Percentiles rank a stretch among this genome's conserved stretches.
Evolutionary conservation across 148 eudicot species (phyloP).

Genomic region (Spergularia bocconei): DNA sequence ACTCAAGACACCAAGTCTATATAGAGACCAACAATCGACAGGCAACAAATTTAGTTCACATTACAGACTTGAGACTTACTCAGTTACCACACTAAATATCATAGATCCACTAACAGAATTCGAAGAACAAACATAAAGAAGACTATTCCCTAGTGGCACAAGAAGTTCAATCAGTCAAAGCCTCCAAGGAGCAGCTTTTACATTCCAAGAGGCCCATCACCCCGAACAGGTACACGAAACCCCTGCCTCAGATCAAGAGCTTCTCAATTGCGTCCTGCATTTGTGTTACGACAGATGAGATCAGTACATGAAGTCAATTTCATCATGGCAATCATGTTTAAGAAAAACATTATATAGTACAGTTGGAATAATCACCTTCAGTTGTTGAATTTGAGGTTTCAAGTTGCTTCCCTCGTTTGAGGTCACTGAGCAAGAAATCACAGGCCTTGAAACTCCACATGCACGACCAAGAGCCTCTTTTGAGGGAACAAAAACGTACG

Average conservation of each 20-base stretch:
- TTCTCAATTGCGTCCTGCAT: conserved; percentile 90
- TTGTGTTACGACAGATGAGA: not conserved
- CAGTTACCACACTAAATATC: conserved; percentile 8
- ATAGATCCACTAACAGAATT: not conserved
- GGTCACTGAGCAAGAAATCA: conserved; percentile 94
- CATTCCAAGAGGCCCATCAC: conserved; percentile 73
- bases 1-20: not conserved
- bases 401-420: conserved; percentile 91
- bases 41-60: conserved; percentile 22
- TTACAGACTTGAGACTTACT: conserved; percentile 4
- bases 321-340: not conserved
- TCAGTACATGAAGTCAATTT: not conserved
- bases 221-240: conserved; percentile 43
- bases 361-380: conserved; percentile 49
- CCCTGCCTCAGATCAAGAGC: conserved; percentile 56
- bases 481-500: conserved; percentile 49
- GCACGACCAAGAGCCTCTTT: conserved; percentile 13
- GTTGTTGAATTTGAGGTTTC: conserved; percentile 82
- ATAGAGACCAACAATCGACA: conserved; percentile 15
- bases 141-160: conserved; percentile 31
- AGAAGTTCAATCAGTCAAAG: conserved; percentile 67
- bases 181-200: conserved; percentile 48
- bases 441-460: conserved; percentile 89
- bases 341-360: too few relatives aligned
- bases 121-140: not conserved